Percentiles rank a stretch among this genome's conserved stretches.
Evolutionary conservation across 2,329 filamentous ascomycete species (phyloP).

Genomic region (Fusarium nanum): DNA sequence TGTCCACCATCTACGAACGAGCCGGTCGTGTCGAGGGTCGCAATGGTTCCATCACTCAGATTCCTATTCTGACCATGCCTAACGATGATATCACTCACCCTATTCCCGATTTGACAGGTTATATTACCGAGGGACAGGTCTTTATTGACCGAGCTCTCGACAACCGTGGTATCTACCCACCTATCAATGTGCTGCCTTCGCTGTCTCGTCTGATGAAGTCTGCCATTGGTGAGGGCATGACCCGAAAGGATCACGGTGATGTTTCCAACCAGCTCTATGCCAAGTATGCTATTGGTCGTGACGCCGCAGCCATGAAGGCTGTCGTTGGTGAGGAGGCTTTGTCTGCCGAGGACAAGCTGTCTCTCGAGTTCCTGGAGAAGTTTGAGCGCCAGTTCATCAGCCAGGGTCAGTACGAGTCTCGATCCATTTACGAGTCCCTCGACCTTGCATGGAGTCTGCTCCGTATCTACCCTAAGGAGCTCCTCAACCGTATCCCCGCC

Average conservation of each 20-base stretch:
- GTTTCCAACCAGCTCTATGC: slow-evolving; percentile 99
- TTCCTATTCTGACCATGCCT: slow-evolving; percentile 98
- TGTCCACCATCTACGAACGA: slow-evolving; percentile 99
- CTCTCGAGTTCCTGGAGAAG: slow-evolving; percentile 97
- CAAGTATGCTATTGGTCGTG: slow-evolving; percentile 99
- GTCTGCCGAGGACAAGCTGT: slow-evolving; percentile 95
- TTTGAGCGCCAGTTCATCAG: slow-evolving; percentile 96
- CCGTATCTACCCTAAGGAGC: slow-evolving; percentile 96
- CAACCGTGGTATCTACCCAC: slow-evolving; percentile 98
- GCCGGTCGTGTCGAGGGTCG: slow-evolving; percentile 96
- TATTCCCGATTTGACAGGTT: slow-evolving; percentile 97
- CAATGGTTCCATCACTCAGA: slow-evolving; percentile 98
- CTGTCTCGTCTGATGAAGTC: slow-evolving; percentile 99
- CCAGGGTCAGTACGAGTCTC: slow-evolving; percentile 91
- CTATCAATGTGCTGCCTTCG: slow-evolving; percentile 97
- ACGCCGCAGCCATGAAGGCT: slow-evolving; percentile 98
- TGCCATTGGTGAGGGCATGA: slow-evolving; percentile 97
- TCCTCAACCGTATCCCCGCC: slow-evolving; percentile 93
- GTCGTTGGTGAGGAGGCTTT: slow-evolving; percentile 98
- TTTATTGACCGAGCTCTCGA: slow-evolving; percentile 92
- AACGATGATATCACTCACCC: slow-evolving; percentile 99
- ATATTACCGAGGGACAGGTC: slow-evolving; percentile 99
- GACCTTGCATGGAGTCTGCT: slow-evolving; percentile 97
- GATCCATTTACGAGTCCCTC: slow-evolving; percentile 91
- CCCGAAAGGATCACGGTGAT: slow-evolving; percentile 95